Percentiles rank a stretch among this genome's conserved stretches.
phyloP scores from a whole-genome alignment of 2,329 filamentous ascomycete genomes.

The Xylaria sp. region DNA sequence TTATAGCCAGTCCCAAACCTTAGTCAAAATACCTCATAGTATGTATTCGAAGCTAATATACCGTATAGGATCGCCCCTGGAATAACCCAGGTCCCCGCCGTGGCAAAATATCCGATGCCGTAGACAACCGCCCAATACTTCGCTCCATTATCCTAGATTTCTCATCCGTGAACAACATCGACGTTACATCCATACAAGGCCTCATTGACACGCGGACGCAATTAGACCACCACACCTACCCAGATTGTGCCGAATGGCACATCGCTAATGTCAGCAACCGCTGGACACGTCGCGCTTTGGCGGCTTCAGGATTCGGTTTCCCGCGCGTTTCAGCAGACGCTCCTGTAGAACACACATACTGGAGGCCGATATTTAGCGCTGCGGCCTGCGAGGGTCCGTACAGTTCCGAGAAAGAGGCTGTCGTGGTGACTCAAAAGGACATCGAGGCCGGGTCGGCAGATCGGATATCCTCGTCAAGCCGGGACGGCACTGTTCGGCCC shows the following conservation, averaged over 20 bases:
- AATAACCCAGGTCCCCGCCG: constrained; percentile 52
- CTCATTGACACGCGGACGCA: constrained; percentile 66
- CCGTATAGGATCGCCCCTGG: constrained; percentile 55
- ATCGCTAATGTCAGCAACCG: constrained; percentile 65
- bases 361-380: constrained; percentile 46
- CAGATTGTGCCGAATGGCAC: constrained; percentile 60
- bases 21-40: too few species aligned
- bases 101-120: constrained; percentile 37
- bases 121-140: constrained; percentile 53
- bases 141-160: constrained; percentile 67
- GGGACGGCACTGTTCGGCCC: constrained; percentile 40
- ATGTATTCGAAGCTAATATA: constrained; percentile 2
- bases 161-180: constrained; percentile 65
- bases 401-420: constrained; percentile 25
- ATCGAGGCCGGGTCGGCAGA: constrained; percentile 28
- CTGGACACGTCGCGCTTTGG: constrained; percentile 67
- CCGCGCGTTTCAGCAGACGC: constrained; percentile 36
- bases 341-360: constrained; percentile 29
- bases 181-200: constrained; percentile 65
- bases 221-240: constrained; percentile 62
- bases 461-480: constrained; percentile 38
- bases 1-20: background rate
- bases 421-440: constrained; percentile 34
- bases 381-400: constrained; percentile 35
- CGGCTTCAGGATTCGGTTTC: constrained; percentile 64